These are phyloP conservation scores for Peniophora sp. DNA, from an alignment of 1,284 basidiomycete genomes.

Conservation along the genomic window DNA sequence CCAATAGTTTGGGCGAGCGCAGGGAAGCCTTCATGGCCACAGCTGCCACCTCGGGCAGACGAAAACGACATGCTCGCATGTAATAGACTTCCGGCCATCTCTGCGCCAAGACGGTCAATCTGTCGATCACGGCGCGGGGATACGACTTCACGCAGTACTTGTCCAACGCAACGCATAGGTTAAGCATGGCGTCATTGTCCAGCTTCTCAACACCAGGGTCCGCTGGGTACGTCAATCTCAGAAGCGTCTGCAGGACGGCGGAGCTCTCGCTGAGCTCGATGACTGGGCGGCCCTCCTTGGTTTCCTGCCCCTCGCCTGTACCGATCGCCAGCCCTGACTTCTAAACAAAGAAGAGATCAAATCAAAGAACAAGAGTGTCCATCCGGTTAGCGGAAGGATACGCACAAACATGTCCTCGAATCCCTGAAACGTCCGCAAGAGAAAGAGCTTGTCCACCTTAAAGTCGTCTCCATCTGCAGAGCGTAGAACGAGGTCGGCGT, in stretches of 20 bases:
- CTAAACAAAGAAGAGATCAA: too few species aligned
- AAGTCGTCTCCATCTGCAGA: neutral
- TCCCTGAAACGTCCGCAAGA: neutral
- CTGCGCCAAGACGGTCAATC: neutral
- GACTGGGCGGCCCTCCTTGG: neutral
- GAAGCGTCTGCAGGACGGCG: conserved; percentile 1
- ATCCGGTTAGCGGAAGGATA: too few species aligned
- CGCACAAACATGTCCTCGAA: too few species aligned
- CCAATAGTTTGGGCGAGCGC: neutral
- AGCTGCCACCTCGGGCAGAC: neutral
- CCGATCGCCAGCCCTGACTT: too few species aligned
- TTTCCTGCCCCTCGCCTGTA: too few species aligned
- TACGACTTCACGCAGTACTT: conserved; percentile 6
- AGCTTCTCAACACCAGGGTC: neutral
- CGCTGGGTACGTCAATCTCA: conserved; percentile 7
- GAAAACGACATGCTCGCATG: neutral
- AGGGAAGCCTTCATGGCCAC: neutral
- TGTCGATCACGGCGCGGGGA: neutral
- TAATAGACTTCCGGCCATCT: neutral
- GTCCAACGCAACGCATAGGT: conserved; percentile 1
- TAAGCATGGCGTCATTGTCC: neutral
- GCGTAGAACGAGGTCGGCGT: too few species aligned
- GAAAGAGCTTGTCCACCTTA: conserved; percentile 11
- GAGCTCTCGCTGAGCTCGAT: conserved; percentile 4
- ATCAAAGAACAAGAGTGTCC: too few species aligned